Evolutionary conservation across 768 basidiomycete species (phyloP), one percentile per base, ranked within the genome.

Genomic region (Trametes maxima): DNA sequence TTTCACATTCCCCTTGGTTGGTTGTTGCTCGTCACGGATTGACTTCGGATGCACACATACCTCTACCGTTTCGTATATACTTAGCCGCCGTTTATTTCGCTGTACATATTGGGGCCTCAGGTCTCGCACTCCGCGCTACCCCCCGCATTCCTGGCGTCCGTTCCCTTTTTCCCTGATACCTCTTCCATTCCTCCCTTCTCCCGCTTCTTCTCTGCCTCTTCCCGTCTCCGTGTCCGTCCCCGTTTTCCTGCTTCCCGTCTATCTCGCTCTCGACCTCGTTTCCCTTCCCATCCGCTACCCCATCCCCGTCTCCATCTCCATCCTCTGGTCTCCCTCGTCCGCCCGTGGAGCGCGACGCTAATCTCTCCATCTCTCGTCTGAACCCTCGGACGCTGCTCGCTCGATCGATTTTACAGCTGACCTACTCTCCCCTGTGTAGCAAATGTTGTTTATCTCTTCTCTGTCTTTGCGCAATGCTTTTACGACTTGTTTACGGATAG

Each of bases 1-100:
- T 48, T 24, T 50, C 45, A 7, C 24, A 43, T 40, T 62, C 61
- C 55, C 63, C 65, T 57, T 65, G 64, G 69, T 61, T 61, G 45
- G 69, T 61, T 61, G 45, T 19, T 55, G 50, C 42, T 40, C 53
- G 62, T 64, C 62, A 59, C 56, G 62, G 57, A 64, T 59, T 64
- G 62, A 64, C 57, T 47, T 59, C 52, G 57, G 57, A 50, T 65
- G 54, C 70, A 72, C 28, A 33, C 67, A 69, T 72, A 63, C 52
- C 64, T 57, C 56, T 62, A 53, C 60, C 58, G 49, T 24, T 58
- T 45, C 48, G 57, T 61, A 68, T 68, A 72, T 72, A 72, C 75
- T 73, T 74, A 71, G 70, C 66, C 66, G 59, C 70, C 75, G 66
- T 68, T 65, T 69, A 65, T 55, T 48, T 54, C 47, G n/a, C 35